Evolutionary conservation across 768 basidiomycete genomes (phyloP), one percentile per base, ranked within the genome.

Genomic region (Podaxis pistillaris): DNA sequence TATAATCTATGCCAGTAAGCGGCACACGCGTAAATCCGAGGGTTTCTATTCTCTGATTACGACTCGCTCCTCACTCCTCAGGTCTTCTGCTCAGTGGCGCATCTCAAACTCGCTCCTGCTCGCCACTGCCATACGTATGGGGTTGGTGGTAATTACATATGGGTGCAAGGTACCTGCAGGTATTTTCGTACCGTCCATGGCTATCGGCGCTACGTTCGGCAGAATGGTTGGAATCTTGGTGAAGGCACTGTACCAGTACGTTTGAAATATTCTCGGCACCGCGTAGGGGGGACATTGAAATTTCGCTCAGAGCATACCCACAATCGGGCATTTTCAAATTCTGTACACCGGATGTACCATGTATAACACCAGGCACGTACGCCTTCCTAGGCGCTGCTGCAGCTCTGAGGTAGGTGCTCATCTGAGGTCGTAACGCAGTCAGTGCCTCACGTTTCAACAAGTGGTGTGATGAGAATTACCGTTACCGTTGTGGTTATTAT

Each of bases 101-200:
- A 94, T 98, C 80, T 90, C 92, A 15, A 97, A 94, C 72, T 96
- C 96, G 2, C 78, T 99, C 6, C 76, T 99, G 22, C 80, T 98
- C 4, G 97, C 96, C 0, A 96, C 96, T 4, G 81, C 97, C 58
- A 87, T 98, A 60, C 88, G 96, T 3, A 91, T 85, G 22, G 88
- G 85, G 9, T 80, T 98, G 51, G 93, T 98, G 53, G 85, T 98
- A 22, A 77, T 98, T 24, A 94, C 94, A 2, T 99, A 98, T 72
- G 97, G 97, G 0, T 92, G 89, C 70, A 98, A 94, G 73, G 97
- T 99, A 0, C 97, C 97, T 1, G 93, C 93, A 11, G 97, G 97
- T 26, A 99, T 99, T 67, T 99, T 99, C 67, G 93, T 99, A 0
- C 97, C 97, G 1, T 97, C 96, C 2, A 98, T 99, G 97, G 97